A percentile compares a stretch with the other conserved stretches of the same genome.
Evolutionary conservation across 805 yeast genomes (phyloP).

Genomic region (Metschnikowia amazonensis): DNA sequence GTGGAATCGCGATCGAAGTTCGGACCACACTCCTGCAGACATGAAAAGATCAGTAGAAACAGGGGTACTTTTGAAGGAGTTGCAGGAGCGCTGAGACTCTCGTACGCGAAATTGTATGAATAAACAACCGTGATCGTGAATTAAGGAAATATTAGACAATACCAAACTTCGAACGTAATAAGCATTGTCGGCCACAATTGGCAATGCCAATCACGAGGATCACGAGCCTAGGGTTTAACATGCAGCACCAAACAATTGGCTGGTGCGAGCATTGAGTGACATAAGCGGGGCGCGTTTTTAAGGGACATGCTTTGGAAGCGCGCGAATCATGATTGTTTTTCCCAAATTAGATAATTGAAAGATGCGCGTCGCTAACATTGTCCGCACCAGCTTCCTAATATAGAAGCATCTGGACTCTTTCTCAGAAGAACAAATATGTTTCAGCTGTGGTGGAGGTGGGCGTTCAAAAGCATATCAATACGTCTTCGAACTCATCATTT

Average conservation of each 20-base stretch:
- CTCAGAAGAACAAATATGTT: not conserved
- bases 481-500: not conserved
- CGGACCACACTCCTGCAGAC: not conserved
- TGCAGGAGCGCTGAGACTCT: too few species aligned
- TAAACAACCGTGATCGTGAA: not conserved
- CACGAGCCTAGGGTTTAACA: too few species aligned
- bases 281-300: not conserved
- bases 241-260: slow-evolving; percentile 4
- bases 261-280: not conserved
- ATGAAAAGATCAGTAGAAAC: not conserved
- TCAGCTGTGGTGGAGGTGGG: not conserved
- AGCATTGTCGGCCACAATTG: not conserved
- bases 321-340: not conserved
- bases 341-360: not conserved
- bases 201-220: too few species aligned
- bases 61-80: not conserved
- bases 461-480: not conserved
- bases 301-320: not conserved
- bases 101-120: not conserved
- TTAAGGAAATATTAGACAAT: not conserved
- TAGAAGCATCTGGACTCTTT: not conserved
- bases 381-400: not conserved
- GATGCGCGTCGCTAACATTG: not conserved
- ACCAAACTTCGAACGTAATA: too few species aligned
- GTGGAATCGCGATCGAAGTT: not conserved